These are phyloP conservation scores for Clarireedia monteithiana DNA, from an alignment of 2,329 filamentous ascomycete species.

Conservation along the genomic window DNA sequence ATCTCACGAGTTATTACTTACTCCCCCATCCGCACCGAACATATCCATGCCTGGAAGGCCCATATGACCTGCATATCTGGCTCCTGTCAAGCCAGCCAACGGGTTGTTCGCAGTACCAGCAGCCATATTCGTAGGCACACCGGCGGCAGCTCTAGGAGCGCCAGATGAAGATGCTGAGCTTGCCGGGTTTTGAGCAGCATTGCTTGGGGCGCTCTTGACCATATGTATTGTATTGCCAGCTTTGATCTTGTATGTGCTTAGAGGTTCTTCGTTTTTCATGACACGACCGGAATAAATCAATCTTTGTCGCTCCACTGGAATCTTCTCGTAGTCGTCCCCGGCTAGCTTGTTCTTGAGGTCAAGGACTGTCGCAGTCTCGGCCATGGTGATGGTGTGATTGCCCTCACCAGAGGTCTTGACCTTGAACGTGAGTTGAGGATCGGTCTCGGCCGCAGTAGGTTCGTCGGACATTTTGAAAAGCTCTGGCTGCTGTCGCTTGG, in stretches of 20 bases:
- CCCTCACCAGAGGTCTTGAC: constrained; percentile 93
- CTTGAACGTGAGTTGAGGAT: constrained; percentile 85
- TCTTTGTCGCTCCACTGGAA: constrained; percentile 81
- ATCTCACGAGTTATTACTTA: constrained; percentile 42
- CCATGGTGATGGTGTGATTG: constrained; percentile 75
- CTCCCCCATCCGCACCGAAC: constrained; percentile 91
- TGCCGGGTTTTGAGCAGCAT: constrained; percentile 39
- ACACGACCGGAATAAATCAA: constrained; percentile 97
- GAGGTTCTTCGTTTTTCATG: constrained; percentile 85
- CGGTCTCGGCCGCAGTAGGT: constrained; percentile 43
- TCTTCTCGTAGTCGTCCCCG: constrained; percentile 72
- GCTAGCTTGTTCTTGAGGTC: constrained; percentile 89
- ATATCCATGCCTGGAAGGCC: constrained; percentile 79
- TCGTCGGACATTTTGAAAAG: constrained; percentile 45
- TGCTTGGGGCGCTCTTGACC: constrained; percentile 88
- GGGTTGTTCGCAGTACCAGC: constrained; percentile 82
- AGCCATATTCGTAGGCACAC: constrained; percentile 69
- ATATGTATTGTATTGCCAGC: constrained; percentile 91
- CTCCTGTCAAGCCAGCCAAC: constrained; percentile 82
- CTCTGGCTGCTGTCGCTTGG: neutral
- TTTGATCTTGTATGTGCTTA: constrained; percentile 90
- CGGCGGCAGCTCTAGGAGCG: constrained; percentile 40
- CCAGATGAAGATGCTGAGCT: constrained; percentile 29
- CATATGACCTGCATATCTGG: constrained; percentile 86
- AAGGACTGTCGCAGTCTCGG: constrained; percentile 65